Percentiles rank a stretch among this genome's conserved stretches.
Conservation (phyloP, 441 rosid species). For the Euphorbia celastroides region DNA sequence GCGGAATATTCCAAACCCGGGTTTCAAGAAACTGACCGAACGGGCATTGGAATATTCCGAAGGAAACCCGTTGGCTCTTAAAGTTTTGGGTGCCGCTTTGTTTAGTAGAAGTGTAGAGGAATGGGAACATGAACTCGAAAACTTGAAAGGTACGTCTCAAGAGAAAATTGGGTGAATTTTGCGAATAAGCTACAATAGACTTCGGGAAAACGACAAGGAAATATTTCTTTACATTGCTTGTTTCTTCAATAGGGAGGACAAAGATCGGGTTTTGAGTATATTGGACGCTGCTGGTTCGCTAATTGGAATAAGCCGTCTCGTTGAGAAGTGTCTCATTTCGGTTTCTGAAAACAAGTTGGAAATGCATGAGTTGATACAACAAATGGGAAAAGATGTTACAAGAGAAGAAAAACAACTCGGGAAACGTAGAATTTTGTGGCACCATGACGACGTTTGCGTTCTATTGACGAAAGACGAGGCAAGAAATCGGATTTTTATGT, state of each 20-base stretch:
- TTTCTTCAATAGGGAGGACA: slow-evolving; percentile 24
- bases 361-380: slow-evolving; percentile 9
- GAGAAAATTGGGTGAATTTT: slow-evolving; percentile 19
- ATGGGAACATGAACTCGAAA: slow-evolving; percentile 16
- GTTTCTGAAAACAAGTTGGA: background rate
- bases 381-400: slow-evolving; percentile 25
- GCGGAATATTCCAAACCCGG: background rate
- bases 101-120: background rate
- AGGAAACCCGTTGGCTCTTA: slow-evolving; percentile 6
- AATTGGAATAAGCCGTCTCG: slow-evolving; percentile 18
- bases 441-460: slow-evolving; percentile 3
- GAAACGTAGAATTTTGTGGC: slow-evolving; percentile 20
- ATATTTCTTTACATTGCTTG: slow-evolving; percentile 43
- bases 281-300: slow-evolving; percentile 10
- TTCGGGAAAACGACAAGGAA: slow-evolving; percentile 18
- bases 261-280: slow-evolving; percentile 12
- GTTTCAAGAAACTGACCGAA: background rate
- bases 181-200: slow-evolving; percentile 34
- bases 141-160: slow-evolving; percentile 12
- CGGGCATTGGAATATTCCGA: background rate
- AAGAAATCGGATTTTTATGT: background rate
- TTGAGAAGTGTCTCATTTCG: slow-evolving; percentile 21
- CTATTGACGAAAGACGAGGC: slow-evolving; percentile 13
- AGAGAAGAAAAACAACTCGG: slow-evolving; percentile 11
- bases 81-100: background rate